Evolutionary conservation across 345 rosid species (phyloP), one percentile per base, ranked within the genome.

Genomic region (Sisymbrium altissimum): DNA sequence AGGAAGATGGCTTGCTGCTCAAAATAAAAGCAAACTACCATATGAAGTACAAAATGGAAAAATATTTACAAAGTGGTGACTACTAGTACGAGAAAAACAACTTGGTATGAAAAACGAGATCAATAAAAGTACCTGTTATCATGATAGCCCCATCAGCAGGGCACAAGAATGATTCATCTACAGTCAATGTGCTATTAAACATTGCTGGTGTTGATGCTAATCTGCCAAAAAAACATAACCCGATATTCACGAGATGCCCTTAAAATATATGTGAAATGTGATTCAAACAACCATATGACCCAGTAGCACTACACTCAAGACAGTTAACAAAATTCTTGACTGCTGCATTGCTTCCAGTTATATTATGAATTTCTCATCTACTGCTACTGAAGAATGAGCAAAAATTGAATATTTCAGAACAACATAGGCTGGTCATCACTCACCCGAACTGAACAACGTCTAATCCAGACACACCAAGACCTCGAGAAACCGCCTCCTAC

Each of bases 181-280:
- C 83, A 4, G 96, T 87, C 58, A 95, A 84, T 18, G 99, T 87
- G 81, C 99, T 85, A 81, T 92, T 92, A 78, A 92, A 95, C 99
- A 95, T 95, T 61, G 99, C 99, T n/a, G 99, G 99, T 49, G 99
- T 95, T 59, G 99, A 95, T 49, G 99, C 96, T 81, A 95, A 82
- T 68, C 98, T 95, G 72, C 50, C 80, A 40, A 61, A 21, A 4
- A 60, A 61, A 67, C 36, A 52, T 59, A 35, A 71, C n/a, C n/a
- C n/a, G 56, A 44, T 68, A 48, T 14, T 7, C 57, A 29, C 66
- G 9, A 27, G 45, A 54, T 64, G n/a, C 54, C 38, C 6, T 25
- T 61, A 17, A 41, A 18, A 32, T 59, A 15, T 15, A 45, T 6
- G 5, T 13, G 17, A 58, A 3, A 25, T 8, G 41, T 58, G 17